phyloP scores from a whole-genome alignment of 805 yeast species.

The Candida ovalis region DNA sequence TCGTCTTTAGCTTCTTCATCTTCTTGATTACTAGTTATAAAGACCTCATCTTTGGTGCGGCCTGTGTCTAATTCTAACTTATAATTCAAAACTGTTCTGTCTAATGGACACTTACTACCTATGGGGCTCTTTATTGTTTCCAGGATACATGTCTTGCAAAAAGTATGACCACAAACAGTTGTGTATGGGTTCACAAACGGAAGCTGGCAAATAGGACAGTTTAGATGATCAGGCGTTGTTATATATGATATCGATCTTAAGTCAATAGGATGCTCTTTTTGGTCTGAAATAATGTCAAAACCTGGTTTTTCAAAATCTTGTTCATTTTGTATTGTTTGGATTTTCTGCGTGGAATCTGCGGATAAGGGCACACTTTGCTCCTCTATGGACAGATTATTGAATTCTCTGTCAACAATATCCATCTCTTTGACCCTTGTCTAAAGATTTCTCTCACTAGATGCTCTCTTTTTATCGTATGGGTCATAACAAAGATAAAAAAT shows the following conservation, averaged over 20 bases:
- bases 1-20: background rate
- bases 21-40: constrained; percentile 1
- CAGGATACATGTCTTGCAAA: constrained; percentile 52
- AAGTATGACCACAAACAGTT: constrained; percentile 67
- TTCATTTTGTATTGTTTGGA: background rate
- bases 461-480: too few species aligned
- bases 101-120: constrained; percentile 53
- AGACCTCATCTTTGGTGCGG: background rate
- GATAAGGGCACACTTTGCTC: background rate
- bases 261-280: constrained; percentile 20
- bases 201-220: constrained; percentile 65
- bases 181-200: constrained; percentile 60
- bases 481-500: too few species aligned
- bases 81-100: constrained; percentile 44
- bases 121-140: constrained; percentile 40
- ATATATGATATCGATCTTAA: constrained; percentile 23
- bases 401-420: background rate
- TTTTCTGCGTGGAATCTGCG: background rate
- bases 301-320: constrained; percentile 5
- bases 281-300: constrained; percentile 3
- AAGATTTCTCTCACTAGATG: too few species aligned
- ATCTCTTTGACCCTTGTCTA: too few species aligned
- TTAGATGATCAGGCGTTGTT: constrained; percentile 28
- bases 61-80: constrained; percentile 4
- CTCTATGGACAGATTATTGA: background rate